These are phyloP conservation scores for Trichothecium sympodiale DNA, from an alignment of 2,329 filamentous ascomycete species.

Conservation along the genomic window DNA sequence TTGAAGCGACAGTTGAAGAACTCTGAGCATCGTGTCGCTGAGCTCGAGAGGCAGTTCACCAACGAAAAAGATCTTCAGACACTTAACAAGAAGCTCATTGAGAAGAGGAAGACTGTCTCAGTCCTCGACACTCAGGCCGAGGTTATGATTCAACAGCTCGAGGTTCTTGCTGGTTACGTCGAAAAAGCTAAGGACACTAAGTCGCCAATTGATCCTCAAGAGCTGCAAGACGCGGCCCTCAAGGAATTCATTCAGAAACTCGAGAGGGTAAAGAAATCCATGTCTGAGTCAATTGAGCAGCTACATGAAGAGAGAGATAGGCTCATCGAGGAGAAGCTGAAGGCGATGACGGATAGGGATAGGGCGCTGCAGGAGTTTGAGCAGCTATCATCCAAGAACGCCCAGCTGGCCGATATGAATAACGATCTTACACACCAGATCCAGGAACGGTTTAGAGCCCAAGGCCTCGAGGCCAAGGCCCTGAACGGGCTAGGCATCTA, in stretches of 20 bases:
- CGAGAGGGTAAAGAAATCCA: slow-evolving; percentile 47
- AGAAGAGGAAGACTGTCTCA: slow-evolving; percentile 93
- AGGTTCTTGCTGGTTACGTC: slow-evolving; percentile 80
- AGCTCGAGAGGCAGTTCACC: slow-evolving; percentile 70
- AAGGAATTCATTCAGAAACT: slow-evolving; percentile 78
- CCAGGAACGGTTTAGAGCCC: slow-evolving; percentile 82
- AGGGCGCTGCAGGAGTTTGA: slow-evolving; percentile 93
- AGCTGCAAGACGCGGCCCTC: slow-evolving; percentile 80
- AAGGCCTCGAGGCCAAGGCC: slow-evolving; percentile 37
- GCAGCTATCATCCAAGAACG: slow-evolving; percentile 86
- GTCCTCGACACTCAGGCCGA: slow-evolving; percentile 90
- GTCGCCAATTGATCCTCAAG: slow-evolving; percentile 66
- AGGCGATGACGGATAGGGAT: slow-evolving; percentile 75
- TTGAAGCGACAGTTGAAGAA: slow-evolving; percentile 68
- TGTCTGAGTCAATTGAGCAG: slow-evolving; percentile 47
- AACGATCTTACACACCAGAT: slow-evolving; percentile 92
- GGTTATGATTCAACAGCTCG: slow-evolving; percentile 86
- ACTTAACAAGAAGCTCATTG: slow-evolving; percentile 76
- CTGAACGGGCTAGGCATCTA: slow-evolving; percentile 49
- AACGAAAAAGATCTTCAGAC: slow-evolving; percentile 57
- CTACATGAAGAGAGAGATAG: slow-evolving; percentile 65
- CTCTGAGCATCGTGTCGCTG: slow-evolving; percentile 74
- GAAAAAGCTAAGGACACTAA: slow-evolving; percentile 76
- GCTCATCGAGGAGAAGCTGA: slow-evolving; percentile 73
- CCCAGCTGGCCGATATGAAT: slow-evolving; percentile 88